Conservation (phyloP, 495 filamentous ascomycete species). For the Penicillium maclennaniae region DNA sequence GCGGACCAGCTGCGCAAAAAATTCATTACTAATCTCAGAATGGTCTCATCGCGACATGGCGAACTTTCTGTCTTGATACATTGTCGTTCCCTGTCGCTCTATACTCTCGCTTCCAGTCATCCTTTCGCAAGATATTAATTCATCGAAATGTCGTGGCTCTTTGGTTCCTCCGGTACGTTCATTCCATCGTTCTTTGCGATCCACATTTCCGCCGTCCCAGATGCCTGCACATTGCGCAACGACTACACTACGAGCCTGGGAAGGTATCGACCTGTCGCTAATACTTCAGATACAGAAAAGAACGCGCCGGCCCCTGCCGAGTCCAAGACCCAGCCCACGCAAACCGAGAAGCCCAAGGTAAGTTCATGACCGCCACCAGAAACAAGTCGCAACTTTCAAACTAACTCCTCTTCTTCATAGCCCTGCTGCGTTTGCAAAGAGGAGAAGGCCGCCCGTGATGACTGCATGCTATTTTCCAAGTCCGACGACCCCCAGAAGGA, state of each 20-base stretch:
- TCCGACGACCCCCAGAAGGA: slow-evolving; percentile 69
- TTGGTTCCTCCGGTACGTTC: slow-evolving; percentile 37
- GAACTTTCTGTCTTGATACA: slow-evolving; percentile 1
- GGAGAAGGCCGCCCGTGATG: slow-evolving; percentile 87
- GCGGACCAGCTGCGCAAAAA: slow-evolving; percentile 23
- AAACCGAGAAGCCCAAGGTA: slow-evolving; percentile 56
- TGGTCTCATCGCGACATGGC: slow-evolving; percentile 11
- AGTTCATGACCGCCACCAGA: slow-evolving; percentile 3
- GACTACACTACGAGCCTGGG: neutral
- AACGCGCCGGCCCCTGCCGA: slow-evolving; percentile 19
- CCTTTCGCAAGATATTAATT: neutral
- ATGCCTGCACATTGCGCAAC: slow-evolving; percentile 15
- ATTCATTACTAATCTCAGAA: slow-evolving; percentile 25
- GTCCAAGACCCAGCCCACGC: slow-evolving; percentile 29
- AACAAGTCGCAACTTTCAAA: neutral
- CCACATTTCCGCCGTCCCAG: slow-evolving; percentile 1
- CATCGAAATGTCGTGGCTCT: slow-evolving; percentile 41
- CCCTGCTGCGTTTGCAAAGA: slow-evolving; percentile 97
- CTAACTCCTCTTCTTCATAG: slow-evolving; percentile 39
- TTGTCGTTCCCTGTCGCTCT: neutral
- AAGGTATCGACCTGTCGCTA: neutral
- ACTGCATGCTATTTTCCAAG: slow-evolving; percentile 97
- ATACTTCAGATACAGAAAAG: slow-evolving; percentile 19
- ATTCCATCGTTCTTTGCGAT: neutral
- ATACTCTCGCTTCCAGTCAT: slow-evolving; percentile 1